A percentile compares a stretch with the other conserved stretches of the same genome.
These are phyloP conservation scores for Gamarada debralockiae DNA, from an alignment of 495 filamentous ascomycete species.

Conservation along the genomic window DNA sequence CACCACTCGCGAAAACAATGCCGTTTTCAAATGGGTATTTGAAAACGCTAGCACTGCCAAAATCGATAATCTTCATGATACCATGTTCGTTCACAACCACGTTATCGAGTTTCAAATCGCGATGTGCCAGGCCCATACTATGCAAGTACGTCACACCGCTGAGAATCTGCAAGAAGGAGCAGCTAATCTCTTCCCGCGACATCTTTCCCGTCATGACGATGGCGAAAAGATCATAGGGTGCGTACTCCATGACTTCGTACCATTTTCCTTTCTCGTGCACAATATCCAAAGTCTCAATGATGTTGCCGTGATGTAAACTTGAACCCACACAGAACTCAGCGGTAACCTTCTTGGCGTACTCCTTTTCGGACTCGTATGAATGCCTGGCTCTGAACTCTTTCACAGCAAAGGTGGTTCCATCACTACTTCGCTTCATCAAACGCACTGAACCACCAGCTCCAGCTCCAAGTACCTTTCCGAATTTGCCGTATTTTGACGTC, in stretches of 20 bases:
- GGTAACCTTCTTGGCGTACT: conserved; percentile 99
- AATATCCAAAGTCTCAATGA: conserved; percentile 97
- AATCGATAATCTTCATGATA: conserved; percentile 99
- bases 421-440: conserved; percentile 86
- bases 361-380: conserved; percentile 86
- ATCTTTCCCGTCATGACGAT: conserved; percentile 99
- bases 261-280: conserved; percentile 91
- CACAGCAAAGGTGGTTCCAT: conserved; percentile 90
- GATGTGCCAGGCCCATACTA: conserved; percentile 91
- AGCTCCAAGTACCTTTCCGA: conserved; percentile 89
- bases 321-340: conserved; percentile 98
- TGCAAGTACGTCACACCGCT: conserved; percentile 97
- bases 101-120: conserved; percentile 96
- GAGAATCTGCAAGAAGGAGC: conserved; percentile 90
- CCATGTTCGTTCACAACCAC: conserved; percentile 95
- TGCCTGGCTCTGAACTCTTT: conserved; percentile 95
- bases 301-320: conserved; percentile 95
- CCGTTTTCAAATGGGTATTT: conserved; percentile 96
- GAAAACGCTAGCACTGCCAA: conserved; percentile 96
- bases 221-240: conserved; percentile 95
- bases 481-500: conserved; percentile 87
- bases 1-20: conserved; percentile 82
- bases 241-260: conserved; percentile 99
- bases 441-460: conserved; percentile 95
- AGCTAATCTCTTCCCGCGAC: conserved; percentile 84